These are phyloP conservation scores for Pichia nanzhaoensis DNA, from an alignment of 805 yeast genomes.

Conservation along the genomic window DNA sequence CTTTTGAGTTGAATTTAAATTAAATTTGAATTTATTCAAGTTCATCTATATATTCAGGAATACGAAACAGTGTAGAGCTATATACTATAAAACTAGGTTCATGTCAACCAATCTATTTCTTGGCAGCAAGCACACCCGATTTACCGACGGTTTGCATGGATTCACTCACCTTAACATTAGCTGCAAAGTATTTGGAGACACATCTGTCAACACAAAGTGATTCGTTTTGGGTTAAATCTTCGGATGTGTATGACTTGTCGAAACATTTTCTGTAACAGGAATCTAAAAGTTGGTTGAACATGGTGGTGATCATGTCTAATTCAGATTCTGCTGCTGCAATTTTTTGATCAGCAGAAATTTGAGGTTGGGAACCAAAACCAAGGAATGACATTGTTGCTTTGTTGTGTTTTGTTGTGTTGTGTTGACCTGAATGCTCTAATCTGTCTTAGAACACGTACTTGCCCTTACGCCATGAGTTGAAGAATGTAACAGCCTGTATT, in stretches of 20 bases:
- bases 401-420: neutral
- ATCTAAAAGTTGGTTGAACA: slow-evolving; percentile 88
- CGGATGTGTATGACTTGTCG: slow-evolving; percentile 55
- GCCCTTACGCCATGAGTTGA: too few relatives aligned
- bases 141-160: slow-evolving; percentile 35
- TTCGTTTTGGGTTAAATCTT: slow-evolving; percentile 73
- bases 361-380: slow-evolving; percentile 70
- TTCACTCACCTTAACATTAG: slow-evolving; percentile 92
- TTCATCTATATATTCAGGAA: slow-evolving; percentile 8
- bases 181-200: slow-evolving; percentile 90
- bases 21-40: slow-evolving; percentile 2
- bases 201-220: slow-evolving; percentile 90
- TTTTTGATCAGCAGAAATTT: slow-evolving; percentile 66
- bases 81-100: neutral
- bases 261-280: slow-evolving; percentile 88
- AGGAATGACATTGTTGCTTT: slow-evolving; percentile 51
- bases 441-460: too few relatives aligned
- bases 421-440: too few relatives aligned
- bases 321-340: slow-evolving; percentile 93
- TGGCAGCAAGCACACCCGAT: slow-evolving; percentile 29
- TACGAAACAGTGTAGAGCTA: slow-evolving; percentile 1
- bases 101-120: slow-evolving; percentile 5
- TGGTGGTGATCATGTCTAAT: slow-evolving; percentile 93
- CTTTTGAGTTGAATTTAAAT: neutral
- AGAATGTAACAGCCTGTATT: neutral